phyloP scores from a whole-genome alignment of 306 rosid species.

The Ceratonia siliqua region DNA sequence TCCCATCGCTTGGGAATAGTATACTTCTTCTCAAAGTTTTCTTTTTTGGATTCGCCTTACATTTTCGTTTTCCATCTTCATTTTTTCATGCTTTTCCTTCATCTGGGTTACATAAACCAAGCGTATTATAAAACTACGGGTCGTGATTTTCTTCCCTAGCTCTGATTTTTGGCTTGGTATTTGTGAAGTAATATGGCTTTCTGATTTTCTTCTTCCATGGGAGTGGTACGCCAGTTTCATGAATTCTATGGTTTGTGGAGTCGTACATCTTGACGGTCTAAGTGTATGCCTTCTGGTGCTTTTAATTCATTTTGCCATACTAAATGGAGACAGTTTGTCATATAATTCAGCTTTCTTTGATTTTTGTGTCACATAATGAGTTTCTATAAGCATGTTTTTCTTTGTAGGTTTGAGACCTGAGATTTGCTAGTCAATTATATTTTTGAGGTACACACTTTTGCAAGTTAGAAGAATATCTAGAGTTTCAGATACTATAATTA shows the following conservation, averaged over 20 bases:
- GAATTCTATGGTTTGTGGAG: background rate
- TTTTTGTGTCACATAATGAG: slow-evolving; percentile 52
- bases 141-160: slow-evolving; percentile 32
- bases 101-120: slow-evolving; percentile 41
- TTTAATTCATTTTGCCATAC: slow-evolving; percentile 23
- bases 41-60: slow-evolving; percentile 35
- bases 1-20: slow-evolving; percentile 57
- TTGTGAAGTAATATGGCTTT: slow-evolving; percentile 4
- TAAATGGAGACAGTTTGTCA: slow-evolving; percentile 35
- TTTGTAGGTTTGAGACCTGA: slow-evolving; percentile 95
- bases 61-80: slow-evolving; percentile 1
- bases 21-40: slow-evolving; percentile 64
- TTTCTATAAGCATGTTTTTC: slow-evolving; percentile 61
- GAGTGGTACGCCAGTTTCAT: slow-evolving; percentile 8
- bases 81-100: slow-evolving; percentile 26
- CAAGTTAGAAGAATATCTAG: slow-evolving; percentile 1
- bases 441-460: slow-evolving; percentile 46
- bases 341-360: slow-evolving; percentile 30
- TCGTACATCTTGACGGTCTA: background rate
- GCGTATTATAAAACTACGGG: slow-evolving; percentile 15
- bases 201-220: slow-evolving; percentile 12
- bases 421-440: slow-evolving; percentile 67
- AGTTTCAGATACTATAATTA: slow-evolving; percentile 42
- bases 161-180: slow-evolving; percentile 1
- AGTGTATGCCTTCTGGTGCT: slow-evolving; percentile 34